Percentiles rank a stretch among this genome's conserved stretches.
These are phyloP conservation scores for Phlebiopsis flavidoalba DNA, from an alignment of 768 basidiomycete species.

Conservation along the genomic window DNA sequence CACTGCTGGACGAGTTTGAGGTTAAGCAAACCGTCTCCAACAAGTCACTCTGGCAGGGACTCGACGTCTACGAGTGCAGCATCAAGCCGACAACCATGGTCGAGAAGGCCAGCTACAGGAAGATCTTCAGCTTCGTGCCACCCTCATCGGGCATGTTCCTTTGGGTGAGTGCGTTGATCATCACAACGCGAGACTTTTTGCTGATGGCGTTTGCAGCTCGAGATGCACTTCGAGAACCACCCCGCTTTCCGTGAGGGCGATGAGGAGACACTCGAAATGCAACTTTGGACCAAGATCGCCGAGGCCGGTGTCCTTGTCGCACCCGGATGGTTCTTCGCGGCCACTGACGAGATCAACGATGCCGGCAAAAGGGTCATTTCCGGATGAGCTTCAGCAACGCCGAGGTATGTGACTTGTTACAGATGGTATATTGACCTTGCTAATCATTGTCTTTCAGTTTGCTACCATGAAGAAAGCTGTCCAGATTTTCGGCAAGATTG, in stretches of 20 bases:
- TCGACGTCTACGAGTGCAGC: constrained; percentile 41
- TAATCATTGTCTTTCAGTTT: constrained; percentile 14
- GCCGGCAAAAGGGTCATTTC: constrained; percentile 43
- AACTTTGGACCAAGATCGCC: constrained; percentile 57
- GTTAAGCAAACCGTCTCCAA: constrained; percentile 30
- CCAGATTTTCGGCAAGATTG: constrained; percentile 38
- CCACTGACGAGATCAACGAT: constrained; percentile 20
- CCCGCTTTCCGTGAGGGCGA: constrained; percentile 32
- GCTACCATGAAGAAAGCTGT: constrained; percentile 41
- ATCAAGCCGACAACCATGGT: constrained; percentile 28
- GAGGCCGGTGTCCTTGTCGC: constrained; percentile 59
- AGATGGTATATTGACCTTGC: not conserved
- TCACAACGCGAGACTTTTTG: not conserved
- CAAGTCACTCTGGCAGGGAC: constrained; percentile 29
- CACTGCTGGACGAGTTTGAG: constrained; percentile 58
- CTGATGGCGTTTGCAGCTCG: constrained; percentile 36
- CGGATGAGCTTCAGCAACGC: constrained; percentile 53
- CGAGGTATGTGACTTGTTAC: constrained; percentile 34
- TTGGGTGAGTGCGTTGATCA: constrained; percentile 41
- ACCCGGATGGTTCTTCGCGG: constrained; percentile 53
- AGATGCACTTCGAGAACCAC: constrained; percentile 59
- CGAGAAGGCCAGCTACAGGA: constrained; percentile 37
- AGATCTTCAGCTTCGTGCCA: constrained; percentile 63
- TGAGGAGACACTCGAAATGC: constrained; percentile 43
- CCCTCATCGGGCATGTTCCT: constrained; percentile 84